Evolutionary conservation across 768 basidiomycete species (phyloP).

Genomic region (Cyclocybe cylindracea): DNA sequence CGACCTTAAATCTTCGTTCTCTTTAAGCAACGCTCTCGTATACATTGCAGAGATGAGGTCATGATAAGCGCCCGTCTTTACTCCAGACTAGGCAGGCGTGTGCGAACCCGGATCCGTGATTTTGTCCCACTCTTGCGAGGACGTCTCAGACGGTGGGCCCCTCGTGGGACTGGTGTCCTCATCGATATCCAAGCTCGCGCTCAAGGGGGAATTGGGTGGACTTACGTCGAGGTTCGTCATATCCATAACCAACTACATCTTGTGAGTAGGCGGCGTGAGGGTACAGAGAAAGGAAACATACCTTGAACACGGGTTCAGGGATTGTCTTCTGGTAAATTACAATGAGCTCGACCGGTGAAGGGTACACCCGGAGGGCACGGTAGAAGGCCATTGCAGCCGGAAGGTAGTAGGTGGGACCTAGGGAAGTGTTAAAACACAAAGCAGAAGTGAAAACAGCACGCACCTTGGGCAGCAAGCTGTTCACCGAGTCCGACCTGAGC

Average conservation of each 20-base stretch:
- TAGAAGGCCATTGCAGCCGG: constrained; percentile 89
- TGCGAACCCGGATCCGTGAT: constrained; percentile 74
- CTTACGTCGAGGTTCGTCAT: constrained; percentile 90
- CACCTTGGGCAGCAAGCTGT: constrained; percentile 75
- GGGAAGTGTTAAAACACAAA: constrained; percentile 4
- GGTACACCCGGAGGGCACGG: constrained; percentile 92
- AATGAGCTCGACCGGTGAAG: constrained; percentile 91
- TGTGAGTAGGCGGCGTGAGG: not conserved
- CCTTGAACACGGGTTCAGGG: constrained; percentile 79
- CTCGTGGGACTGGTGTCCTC: constrained; percentile 59
- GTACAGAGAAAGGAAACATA: constrained; percentile 25
- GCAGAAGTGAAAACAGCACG: constrained; percentile 17
- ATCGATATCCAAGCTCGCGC: constrained; percentile 24
- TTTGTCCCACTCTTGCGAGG: constrained; percentile 90
- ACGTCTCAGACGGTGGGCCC: constrained; percentile 82
- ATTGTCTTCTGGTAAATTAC: constrained; percentile 94
- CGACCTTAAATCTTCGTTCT: constrained; percentile 7
- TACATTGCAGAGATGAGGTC: too few species aligned
- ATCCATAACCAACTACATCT: constrained; percentile 58
- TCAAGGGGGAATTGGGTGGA: constrained; percentile 46
- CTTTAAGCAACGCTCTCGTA: too few species aligned
- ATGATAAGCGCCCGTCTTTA: not conserved
- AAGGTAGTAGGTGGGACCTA: constrained; percentile 79
- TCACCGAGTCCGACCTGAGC: constrained; percentile 86
- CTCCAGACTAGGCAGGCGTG: constrained; percentile 39